Percentiles rank a stretch among this genome's conserved stretches.
phyloP scores from a whole-genome alignment of 2,329 filamentous ascomycete species.

The Trichoderma asperellum region DNA sequence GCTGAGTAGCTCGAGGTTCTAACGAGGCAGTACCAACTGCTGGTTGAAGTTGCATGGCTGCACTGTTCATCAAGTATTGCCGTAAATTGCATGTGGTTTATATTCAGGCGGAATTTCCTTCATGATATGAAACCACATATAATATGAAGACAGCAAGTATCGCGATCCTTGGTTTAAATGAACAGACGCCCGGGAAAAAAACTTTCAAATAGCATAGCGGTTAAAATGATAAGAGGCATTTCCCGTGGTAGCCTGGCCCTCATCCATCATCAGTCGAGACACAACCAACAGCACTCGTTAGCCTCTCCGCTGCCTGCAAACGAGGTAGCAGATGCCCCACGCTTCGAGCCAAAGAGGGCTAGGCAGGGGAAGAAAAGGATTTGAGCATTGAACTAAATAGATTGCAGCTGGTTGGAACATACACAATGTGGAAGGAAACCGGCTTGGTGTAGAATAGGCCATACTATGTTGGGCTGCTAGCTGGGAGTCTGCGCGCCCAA shows the following conservation, averaged over 20 bases:
- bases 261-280: background rate
- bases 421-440: background rate
- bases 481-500: background rate
- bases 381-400: background rate
- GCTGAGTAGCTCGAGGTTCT: background rate
- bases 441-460: background rate
- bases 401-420: background rate
- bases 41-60: slow-evolving; percentile 2
- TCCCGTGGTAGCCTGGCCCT: background rate
- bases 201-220: background rate
- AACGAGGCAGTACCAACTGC: background rate
- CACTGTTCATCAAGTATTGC: background rate
- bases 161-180: background rate
- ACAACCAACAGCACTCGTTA: background rate
- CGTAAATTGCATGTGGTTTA: background rate
- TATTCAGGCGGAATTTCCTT: background rate
- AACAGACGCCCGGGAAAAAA: background rate
- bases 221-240: background rate
- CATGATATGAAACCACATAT: background rate
- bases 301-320: background rate
- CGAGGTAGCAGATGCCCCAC: background rate
- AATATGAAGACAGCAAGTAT: background rate
- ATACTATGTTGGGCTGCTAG: background rate
- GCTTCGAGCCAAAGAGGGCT: background rate
- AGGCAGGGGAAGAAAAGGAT: background rate